These are phyloP conservation scores for Pleurotus sapidus DNA, from an alignment of 768 basidiomycete genomes.

Conservation along the genomic window DNA sequence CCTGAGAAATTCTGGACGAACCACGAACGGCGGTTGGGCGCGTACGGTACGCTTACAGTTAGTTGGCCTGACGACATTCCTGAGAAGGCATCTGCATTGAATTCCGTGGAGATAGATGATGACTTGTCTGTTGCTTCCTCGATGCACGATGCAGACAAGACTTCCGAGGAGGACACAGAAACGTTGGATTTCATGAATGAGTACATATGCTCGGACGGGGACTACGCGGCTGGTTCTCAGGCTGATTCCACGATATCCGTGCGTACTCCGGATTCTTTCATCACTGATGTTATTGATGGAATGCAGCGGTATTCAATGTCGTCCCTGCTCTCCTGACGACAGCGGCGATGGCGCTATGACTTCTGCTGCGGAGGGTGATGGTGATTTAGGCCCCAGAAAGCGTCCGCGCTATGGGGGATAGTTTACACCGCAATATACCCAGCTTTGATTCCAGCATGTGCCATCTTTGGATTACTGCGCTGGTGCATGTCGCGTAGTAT, in stretches of 20 bases:
- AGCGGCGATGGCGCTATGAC: not conserved
- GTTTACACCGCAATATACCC: not conserved
- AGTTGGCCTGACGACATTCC: constrained; percentile 66
- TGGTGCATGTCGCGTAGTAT: not conserved
- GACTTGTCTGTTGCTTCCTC: too few relatives aligned
- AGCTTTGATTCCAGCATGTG: not conserved
- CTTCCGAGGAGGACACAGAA: not conserved
- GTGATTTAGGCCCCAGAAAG: not conserved
- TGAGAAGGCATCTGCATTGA: constrained; percentile 61
- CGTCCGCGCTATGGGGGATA: constrained; percentile 1
- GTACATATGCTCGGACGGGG: not conserved
- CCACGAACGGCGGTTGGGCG: constrained; percentile 45
- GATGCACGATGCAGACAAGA: not conserved
- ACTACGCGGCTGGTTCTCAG: not conserved
- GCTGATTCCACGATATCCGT: not conserved
- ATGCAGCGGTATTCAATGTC: not conserved
- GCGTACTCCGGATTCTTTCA: not conserved
- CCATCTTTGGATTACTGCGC: not conserved
- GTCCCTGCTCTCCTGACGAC: not conserved
- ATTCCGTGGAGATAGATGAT: constrained; percentile 13
- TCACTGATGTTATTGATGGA: too few relatives aligned
- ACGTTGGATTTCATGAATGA: not conserved
- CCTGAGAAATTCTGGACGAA: constrained; percentile 81
- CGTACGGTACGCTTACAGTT: constrained; percentile 55
- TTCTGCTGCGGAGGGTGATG: not conserved